Evolutionary conservation across 768 basidiomycete species (phyloP).

Genomic region (Tubosaeta sp.): DNA sequence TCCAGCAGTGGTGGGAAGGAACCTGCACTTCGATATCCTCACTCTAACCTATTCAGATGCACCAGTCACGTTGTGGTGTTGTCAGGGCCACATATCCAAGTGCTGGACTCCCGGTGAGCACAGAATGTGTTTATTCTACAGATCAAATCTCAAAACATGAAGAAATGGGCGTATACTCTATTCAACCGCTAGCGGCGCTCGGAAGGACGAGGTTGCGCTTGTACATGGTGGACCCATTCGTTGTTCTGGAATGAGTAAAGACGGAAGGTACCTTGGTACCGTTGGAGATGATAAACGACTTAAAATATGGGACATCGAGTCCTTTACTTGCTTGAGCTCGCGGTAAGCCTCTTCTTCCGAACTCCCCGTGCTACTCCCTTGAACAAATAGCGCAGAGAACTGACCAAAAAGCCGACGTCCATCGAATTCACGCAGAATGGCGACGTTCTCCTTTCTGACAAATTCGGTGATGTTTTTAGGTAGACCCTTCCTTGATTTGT

Average conservation of each 20-base stretch:
- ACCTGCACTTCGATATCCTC: constrained; percentile 46
- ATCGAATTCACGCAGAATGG: constrained; percentile 59
- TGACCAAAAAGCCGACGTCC: constrained; percentile 79
- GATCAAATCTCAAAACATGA: constrained; percentile 10
- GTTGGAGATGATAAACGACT: constrained; percentile 78
- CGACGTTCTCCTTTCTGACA: constrained; percentile 81
- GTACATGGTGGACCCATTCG: constrained; percentile 54
- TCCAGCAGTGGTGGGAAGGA: no score
- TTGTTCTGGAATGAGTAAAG: constrained; percentile 49
- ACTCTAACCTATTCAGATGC: constrained; percentile 43
- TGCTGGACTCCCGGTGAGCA: constrained; percentile 52
- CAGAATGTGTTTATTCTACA: background rate
- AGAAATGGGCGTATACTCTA: constrained; percentile 52
- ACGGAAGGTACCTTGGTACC: constrained; percentile 51
- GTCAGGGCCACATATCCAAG: constrained; percentile 61
- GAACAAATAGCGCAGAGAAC: constrained; percentile 45
- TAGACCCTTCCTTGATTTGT: constrained; percentile 24
- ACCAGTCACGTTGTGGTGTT: constrained; percentile 38
- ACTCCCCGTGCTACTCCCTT: background rate
- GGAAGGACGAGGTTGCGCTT: constrained; percentile 29
- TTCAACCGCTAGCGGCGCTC: constrained; percentile 38
- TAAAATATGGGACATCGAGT: constrained; percentile 66
- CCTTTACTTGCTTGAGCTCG: constrained; percentile 52
- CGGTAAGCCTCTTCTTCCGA: constrained; percentile 41
- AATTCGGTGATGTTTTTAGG: constrained; percentile 94